A percentile compares a stretch with the other conserved stretches of the same genome.
Conservation (phyloP, 106 monocot species). For the Agapanthus africanus region DNA sequence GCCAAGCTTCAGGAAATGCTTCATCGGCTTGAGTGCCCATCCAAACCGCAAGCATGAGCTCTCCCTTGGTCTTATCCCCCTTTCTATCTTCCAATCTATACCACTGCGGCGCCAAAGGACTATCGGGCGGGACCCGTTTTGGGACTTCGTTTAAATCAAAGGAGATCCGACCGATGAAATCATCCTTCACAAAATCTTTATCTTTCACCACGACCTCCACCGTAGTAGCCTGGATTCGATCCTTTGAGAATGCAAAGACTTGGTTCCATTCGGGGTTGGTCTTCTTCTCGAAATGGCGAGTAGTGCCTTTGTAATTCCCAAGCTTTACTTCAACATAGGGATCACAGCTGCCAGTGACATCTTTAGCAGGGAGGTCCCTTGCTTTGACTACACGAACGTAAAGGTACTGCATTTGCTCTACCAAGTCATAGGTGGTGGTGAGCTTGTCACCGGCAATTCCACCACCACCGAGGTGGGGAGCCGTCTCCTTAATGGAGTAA, state of each 20-base stretch:
- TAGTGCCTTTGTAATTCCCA: slow-evolving; percentile 50
- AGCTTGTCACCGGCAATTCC: slow-evolving; percentile 35
- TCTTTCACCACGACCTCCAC: slow-evolving; percentile 39
- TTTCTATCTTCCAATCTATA: slow-evolving; percentile 29
- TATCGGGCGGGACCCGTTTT: slow-evolving; percentile 38
- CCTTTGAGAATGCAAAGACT: slow-evolving; percentile 57
- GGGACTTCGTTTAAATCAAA: slow-evolving; percentile 44
- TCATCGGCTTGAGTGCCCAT: slow-evolving; percentile 53
- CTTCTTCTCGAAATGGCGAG: slow-evolving; percentile 43
- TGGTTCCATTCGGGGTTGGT: slow-evolving; percentile 55
- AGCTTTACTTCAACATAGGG: slow-evolving; percentile 52
- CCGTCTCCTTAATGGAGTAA: slow-evolving; percentile 4
- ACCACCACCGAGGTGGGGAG: slow-evolving; percentile 29
- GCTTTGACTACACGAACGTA: slow-evolving; percentile 73
- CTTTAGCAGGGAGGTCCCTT: slow-evolving; percentile 42
- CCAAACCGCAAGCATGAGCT: slow-evolving; percentile 54
- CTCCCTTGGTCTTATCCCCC: slow-evolving; percentile 28
- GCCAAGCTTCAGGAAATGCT: slow-evolving; percentile 46
- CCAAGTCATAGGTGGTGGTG: slow-evolving; percentile 66
- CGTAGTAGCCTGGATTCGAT: slow-evolving; percentile 31
- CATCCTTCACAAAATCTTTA: slow-evolving; percentile 28
- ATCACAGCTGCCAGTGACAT: slow-evolving; percentile 33
- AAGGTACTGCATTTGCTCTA: slow-evolving; percentile 72
- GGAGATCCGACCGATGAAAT: slow-evolving; percentile 24
- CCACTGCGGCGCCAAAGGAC: slow-evolving; percentile 49